These are phyloP conservation scores for Fusarium sp. DNA, from an alignment of 2,329 filamentous ascomycete species.

Conservation along the genomic window DNA sequence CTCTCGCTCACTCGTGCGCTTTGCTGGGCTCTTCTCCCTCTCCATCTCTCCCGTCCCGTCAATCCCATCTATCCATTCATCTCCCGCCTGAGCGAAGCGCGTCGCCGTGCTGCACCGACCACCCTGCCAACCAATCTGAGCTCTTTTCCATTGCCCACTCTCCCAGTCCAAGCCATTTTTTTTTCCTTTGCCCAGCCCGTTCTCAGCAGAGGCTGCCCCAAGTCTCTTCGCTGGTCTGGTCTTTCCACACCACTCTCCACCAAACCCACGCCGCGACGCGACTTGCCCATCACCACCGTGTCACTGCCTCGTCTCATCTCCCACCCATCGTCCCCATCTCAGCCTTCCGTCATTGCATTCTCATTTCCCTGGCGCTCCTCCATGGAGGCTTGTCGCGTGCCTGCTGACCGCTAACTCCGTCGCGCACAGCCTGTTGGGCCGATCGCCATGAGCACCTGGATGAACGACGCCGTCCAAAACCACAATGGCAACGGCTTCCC, in stretches of 20 bases:
- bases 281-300: conserved; percentile 60
- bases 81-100: conserved; percentile 39
- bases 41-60: conserved; percentile 33
- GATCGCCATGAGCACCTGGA: conserved; percentile 77
- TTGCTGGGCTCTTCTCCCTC: conserved; percentile 38
- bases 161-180: conserved; percentile 10
- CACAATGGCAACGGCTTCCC: conserved; percentile 78
- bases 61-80: conserved; percentile 40
- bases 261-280: conserved; percentile 57
- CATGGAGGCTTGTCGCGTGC: conserved; percentile 55
- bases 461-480: conserved; percentile 77
- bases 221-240: conserved; percentile 41
- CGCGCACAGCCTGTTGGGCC: conserved; percentile 57
- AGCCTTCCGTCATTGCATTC: conserved; percentile 45
- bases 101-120: conserved; percentile 38
- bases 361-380: conserved; percentile 50
- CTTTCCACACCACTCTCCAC: conserved; percentile 53
- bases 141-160: conserved; percentile 37
- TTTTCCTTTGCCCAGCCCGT: conserved; percentile 30
- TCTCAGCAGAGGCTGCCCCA: conserved; percentile 37
- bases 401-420: conserved; percentile 60
- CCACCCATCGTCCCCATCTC: conserved; percentile 51
- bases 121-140: conserved; percentile 40
- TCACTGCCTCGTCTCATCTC: conserved; percentile 60
- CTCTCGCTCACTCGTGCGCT: conserved; percentile 30